A percentile compares a stretch with the other conserved stretches of the same genome.
Evolutionary conservation across 805 yeast species (phyloP).

Genomic region (Saccharomyces eubayanus): DNA sequence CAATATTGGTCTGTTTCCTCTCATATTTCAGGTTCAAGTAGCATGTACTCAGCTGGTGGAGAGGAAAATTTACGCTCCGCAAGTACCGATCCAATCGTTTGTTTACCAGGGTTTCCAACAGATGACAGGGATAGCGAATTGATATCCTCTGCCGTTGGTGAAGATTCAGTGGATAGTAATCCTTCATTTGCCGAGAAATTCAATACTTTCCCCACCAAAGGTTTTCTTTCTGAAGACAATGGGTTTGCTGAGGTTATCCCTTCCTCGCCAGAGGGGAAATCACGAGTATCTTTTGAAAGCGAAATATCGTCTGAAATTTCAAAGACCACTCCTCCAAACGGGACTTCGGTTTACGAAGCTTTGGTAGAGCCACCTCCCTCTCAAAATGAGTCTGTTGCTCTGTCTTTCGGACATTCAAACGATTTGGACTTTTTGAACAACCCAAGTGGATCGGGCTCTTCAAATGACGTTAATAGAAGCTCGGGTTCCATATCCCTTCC

Average conservation of each 20-base stretch:
- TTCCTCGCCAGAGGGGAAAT: not conserved
- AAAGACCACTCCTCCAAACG: not conserved
- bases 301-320: not conserved
- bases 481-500: not conserved
- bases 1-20: not conserved
- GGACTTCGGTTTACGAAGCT: not conserved
- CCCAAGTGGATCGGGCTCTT: slow-evolving; percentile 6
- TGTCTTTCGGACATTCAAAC: not conserved
- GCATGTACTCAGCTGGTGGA: not conserved
- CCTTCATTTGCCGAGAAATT: not conserved
- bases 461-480: slow-evolving; percentile 1
- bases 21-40: not conserved
- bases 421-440: slow-evolving; percentile 4
- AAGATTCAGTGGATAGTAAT: not conserved
- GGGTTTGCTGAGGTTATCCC: not conserved
- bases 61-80: not conserved
- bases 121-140: not conserved
- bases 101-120: not conserved
- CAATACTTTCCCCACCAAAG: not conserved
- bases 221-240: not conserved
- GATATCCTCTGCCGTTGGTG: not conserved
- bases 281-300: not conserved
- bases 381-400: not conserved
- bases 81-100: too few relatives aligned
- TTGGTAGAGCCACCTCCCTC: not conserved